A percentile compares a stretch with the other conserved stretches of the same genome.
These are phyloP conservation scores for Dryadomyces quercus-mongolicae DNA, from an alignment of 2,329 filamentous ascomycete genomes.

Conservation along the genomic window DNA sequence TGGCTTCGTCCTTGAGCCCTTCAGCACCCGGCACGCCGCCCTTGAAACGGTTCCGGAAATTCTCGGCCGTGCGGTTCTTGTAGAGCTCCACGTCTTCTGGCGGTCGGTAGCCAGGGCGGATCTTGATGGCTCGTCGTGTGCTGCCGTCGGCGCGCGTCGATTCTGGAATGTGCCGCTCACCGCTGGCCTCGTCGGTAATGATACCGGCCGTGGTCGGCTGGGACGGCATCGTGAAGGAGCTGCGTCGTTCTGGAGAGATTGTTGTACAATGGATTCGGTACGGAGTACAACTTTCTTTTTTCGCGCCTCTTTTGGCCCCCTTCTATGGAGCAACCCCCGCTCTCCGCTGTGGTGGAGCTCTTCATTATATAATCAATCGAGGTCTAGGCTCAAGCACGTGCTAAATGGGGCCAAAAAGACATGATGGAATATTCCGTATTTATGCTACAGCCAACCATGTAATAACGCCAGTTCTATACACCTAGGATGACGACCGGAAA, in stretches of 20 bases:
- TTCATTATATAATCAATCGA: no score
- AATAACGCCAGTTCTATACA: background rate
- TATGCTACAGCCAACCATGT: background rate
- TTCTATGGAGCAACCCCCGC: no score
- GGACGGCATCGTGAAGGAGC: constrained; percentile 1
- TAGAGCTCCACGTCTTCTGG: constrained; percentile 95
- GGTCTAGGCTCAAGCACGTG: no score
- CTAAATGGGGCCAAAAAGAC: no score
- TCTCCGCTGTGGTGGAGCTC: no score
- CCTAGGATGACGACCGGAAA: no score
- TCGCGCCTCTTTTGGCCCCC: no score
- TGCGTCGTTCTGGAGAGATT: background rate
- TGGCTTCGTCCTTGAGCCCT: constrained; percentile 39
- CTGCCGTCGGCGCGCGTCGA: constrained; percentile 80
- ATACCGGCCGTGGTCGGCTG: constrained; percentile 50
- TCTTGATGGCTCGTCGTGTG: constrained; percentile 86
- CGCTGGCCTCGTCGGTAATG: constrained; percentile 61
- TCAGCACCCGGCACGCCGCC: constrained; percentile 67
- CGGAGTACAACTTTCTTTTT: no score
- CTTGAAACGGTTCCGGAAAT: constrained; percentile 63
- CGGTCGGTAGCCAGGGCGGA: constrained; percentile 84
- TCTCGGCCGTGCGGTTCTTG: constrained; percentile 81
- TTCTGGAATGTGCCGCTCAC: constrained; percentile 79
- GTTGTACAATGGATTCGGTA: no score
- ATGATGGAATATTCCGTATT: no score